phyloP scores from a whole-genome alignment of 2,329 filamentous ascomycete genomes.

The Trichoderma guizhouense region DNA sequence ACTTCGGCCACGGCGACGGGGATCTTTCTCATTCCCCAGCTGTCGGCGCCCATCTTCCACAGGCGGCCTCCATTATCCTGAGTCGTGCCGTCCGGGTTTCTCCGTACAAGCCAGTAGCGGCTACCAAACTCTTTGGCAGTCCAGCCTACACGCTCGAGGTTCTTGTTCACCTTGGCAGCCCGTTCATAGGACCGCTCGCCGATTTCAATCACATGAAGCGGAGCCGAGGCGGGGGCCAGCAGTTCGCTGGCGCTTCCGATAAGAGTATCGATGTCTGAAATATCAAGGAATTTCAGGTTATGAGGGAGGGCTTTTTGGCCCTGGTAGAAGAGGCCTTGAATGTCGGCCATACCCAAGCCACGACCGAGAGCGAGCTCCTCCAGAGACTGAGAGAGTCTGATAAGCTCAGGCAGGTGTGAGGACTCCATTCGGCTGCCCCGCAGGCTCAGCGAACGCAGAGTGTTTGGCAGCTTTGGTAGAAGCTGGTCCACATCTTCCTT shows the following conservation, averaged over 20 bases:
- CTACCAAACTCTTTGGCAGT: slow-evolving; percentile 65
- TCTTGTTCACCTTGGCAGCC: slow-evolving; percentile 60
- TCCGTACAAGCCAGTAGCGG: slow-evolving; percentile 64
- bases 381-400: slow-evolving; percentile 62
- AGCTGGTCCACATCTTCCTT: slow-evolving; percentile 62
- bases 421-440: slow-evolving; percentile 69
- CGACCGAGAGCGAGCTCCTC: slow-evolving; percentile 75
- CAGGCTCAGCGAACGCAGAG: slow-evolving; percentile 70
- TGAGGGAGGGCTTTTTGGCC: slow-evolving; percentile 47
- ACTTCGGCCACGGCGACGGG: slow-evolving; percentile 90
- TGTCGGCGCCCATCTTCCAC: slow-evolving; percentile 84
- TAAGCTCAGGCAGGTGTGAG: slow-evolving; percentile 61
- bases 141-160: slow-evolving; percentile 65
- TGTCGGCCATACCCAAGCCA: slow-evolving; percentile 61
- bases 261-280: slow-evolving; percentile 61
- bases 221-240: slow-evolving; percentile 57
- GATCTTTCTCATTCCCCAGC: slow-evolving; percentile 86
- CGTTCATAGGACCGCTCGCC: slow-evolving; percentile 64
- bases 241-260: slow-evolving; percentile 58
- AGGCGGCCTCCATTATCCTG: slow-evolving; percentile 50
- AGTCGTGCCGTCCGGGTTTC: slow-evolving; percentile 36
- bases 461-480: slow-evolving; percentile 61
- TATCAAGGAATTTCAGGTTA: slow-evolving; percentile 70
- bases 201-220: slow-evolving; percentile 74
- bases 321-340: slow-evolving; percentile 62